Percentiles rank a stretch among this genome's conserved stretches.
Conservation (phyloP, 2,329 filamentous ascomycete genomes). For the Diaporthe longicolla region DNA sequence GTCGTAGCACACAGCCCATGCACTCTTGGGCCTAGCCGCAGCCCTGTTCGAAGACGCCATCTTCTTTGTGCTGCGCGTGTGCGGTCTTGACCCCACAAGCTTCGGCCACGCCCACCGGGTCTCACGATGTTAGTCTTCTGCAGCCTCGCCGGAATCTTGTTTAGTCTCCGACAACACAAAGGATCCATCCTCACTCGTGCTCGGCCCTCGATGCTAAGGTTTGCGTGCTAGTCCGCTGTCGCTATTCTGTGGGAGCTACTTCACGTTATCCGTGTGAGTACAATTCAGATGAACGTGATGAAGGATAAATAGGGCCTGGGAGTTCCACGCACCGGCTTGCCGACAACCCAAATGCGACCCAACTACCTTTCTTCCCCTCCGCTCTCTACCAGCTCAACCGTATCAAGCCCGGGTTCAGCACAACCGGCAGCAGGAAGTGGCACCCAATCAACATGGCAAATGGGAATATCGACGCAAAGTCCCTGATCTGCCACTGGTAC, state of each 20-base stretch:
- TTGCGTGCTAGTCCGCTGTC: not conserved
- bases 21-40: not conserved
- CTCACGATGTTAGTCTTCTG: not conserved
- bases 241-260: not conserved
- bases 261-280: not conserved
- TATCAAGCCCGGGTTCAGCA: slow-evolving; percentile 75
- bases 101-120: not conserved
- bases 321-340: not conserved
- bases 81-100: not conserved
- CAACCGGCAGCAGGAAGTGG: slow-evolving; percentile 72
- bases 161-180: not conserved
- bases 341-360: not conserved
- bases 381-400: slow-evolving; percentile 69
- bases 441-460: slow-evolving; percentile 64
- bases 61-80: slow-evolving; percentile 3
- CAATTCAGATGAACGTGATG: not conserved
- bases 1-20: not conserved
- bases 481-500: slow-evolving; percentile 67
- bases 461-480: slow-evolving; percentile 73
- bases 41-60: not conserved
- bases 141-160: not conserved
- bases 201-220: too few relatives aligned
- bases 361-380: not conserved
- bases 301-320: too few relatives aligned
- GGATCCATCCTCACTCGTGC: not conserved